These are phyloP conservation scores for Stachybotrys chartarum DNA, from an alignment of 2,329 filamentous ascomycete genomes.

Conservation along the genomic window DNA sequence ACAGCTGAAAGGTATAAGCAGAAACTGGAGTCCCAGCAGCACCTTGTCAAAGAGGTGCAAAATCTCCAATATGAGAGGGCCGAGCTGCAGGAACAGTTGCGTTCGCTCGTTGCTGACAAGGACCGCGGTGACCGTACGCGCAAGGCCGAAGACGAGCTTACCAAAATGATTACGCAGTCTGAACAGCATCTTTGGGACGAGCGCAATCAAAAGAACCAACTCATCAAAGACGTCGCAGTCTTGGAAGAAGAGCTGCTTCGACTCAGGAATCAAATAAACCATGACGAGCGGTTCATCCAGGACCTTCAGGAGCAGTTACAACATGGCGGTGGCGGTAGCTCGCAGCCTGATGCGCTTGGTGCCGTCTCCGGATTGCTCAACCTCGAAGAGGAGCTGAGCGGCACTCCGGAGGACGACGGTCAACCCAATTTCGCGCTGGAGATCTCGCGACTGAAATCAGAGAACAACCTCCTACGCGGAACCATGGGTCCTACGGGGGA, in stretches of 20 bases:
- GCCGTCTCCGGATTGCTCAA: slow-evolving; percentile 24
- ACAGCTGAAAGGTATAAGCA: slow-evolving; percentile 55
- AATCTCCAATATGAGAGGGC: slow-evolving; percentile 48
- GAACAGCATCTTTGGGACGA: slow-evolving; percentile 35
- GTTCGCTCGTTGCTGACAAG: slow-evolving; percentile 25
- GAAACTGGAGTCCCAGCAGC: slow-evolving; percentile 51
- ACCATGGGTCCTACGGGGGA: slow-evolving; percentile 47
- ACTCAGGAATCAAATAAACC: slow-evolving; percentile 37
- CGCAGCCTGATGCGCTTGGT: slow-evolving; percentile 11
- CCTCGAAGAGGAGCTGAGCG: slow-evolving; percentile 55
- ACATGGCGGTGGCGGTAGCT: slow-evolving; percentile 18
- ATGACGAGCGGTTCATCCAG: slow-evolving; percentile 46
- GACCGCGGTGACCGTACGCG: slow-evolving; percentile 23
- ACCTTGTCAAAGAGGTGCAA: slow-evolving; percentile 48
- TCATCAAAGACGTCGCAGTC: slow-evolving; percentile 36
- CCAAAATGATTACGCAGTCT: slow-evolving; percentile 33
- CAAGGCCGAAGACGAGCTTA: slow-evolving; percentile 31
- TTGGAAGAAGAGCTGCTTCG: slow-evolving; percentile 40
- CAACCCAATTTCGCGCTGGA: slow-evolving; percentile 39
- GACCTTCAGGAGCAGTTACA: slow-evolving; percentile 55
- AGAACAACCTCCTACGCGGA: slow-evolving; percentile 51
- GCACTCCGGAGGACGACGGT: slow-evolving; percentile 31
- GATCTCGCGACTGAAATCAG: slow-evolving; percentile 52
- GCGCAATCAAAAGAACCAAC: slow-evolving; percentile 36
- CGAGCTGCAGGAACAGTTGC: slow-evolving; percentile 42